Percentiles rank a stretch among this genome's conserved stretches.
Conservation (phyloP, 2,329 filamentous ascomycete genomes). For the Teratosphaeria pseudoeucalypti region DNA sequence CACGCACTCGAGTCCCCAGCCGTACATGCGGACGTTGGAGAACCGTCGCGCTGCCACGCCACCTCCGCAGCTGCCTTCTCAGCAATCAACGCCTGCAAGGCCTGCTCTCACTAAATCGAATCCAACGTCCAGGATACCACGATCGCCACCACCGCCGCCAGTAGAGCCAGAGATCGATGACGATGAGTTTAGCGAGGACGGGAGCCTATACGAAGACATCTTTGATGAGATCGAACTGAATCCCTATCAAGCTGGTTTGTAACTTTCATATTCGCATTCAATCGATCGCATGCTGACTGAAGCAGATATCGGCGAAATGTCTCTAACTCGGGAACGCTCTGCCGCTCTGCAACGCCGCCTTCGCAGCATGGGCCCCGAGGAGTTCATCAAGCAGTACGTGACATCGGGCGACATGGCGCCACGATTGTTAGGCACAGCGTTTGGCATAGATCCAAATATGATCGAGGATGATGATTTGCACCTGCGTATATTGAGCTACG, state of each 20-base stretch:
- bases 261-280: neutral
- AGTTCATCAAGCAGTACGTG: conserved; percentile 65
- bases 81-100: neutral
- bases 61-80: neutral
- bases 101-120: neutral
- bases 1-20: neutral
- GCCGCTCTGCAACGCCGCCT: neutral
- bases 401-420: conserved; percentile 53
- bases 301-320: neutral
- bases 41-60: neutral
- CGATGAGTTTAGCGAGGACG: conserved; percentile 2
- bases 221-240: conserved; percentile 7
- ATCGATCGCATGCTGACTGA: neutral
- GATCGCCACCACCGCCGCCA: neutral
- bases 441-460: conserved; percentile 61
- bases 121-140: neutral
- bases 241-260: conserved; percentile 2
- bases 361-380: conserved; percentile 52
- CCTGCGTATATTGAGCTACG: conserved; percentile 57
- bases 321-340: neutral
- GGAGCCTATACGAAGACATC: conserved; percentile 3
- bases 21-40: neutral
- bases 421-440: conserved; percentile 77
- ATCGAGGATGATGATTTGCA: conserved; percentile 64
- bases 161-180: neutral